Evolutionary conservation across 805 yeast genomes (phyloP), one percentile per base, ranked within the genome.

Genomic region (Brettanomyces sp.): DNA sequence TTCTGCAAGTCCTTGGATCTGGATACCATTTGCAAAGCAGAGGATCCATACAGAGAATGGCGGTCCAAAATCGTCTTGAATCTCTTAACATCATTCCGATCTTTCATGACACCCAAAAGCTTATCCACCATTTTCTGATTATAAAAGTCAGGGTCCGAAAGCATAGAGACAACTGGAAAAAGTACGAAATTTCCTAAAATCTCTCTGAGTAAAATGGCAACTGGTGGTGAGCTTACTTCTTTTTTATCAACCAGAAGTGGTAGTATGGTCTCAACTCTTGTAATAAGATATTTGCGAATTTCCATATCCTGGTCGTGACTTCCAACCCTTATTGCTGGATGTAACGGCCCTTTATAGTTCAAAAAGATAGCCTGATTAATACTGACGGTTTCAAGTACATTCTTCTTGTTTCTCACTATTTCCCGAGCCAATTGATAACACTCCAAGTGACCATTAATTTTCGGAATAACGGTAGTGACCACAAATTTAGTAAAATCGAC

Each of bases 101-200:
- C 95, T 50, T 79, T 79, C 57, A 90, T 67, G 11, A 83, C 74
- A 30, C 73, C 73, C 3, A 87, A 81, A 1, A 85, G 75, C 2
- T 74, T 59, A 44, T 74, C 73, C 8, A 80, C 79, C 13, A 88
- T 69, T 37, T 71, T 56, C 46, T 78, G 75, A 58, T 90, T 90
- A 77, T 83, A 84, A 49, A 78, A 83, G 58, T 88, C 95, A 1
- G 91, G 77, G 42, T 84, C 90, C 0, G 82, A 64, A 1, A 83
- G 53, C 64, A 82, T 74, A 5, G 66, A 57, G 4, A 69, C 47
- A 0, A 76, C 44, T 0, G 88, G 85, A 22, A 61, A 57, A 9
- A 87, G 50, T 0, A 88, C 76, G 45, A 76, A 72, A 23, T 78
- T 68, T 0, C 85, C 59, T 3, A 87, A 45, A 5, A 90, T 68